A percentile compares a stretch with the other conserved stretches of the same genome.
phyloP scores from a whole-genome alignment of 148 eudicot genomes.

The Camellia granthamiana region DNA sequence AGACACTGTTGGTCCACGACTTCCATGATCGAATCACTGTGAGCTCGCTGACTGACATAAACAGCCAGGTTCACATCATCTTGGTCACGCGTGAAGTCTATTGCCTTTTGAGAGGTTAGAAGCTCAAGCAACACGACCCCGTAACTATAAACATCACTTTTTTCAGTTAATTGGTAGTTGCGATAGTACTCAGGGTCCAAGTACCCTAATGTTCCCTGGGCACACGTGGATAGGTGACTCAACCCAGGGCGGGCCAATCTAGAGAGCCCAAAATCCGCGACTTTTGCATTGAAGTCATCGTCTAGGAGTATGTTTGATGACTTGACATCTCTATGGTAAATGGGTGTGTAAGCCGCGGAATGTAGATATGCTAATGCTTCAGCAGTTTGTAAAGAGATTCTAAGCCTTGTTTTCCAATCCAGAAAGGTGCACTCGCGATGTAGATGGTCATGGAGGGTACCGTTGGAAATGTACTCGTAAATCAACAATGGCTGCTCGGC shows the following conservation, averaged over 20 bases:
- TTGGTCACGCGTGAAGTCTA: conserved; percentile 34
- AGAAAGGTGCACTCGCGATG: conserved; percentile 23
- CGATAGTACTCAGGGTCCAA: conserved; percentile 43
- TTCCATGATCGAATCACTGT: conserved; percentile 20
- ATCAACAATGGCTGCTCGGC: conserved; percentile 36
- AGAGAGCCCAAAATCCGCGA: conserved; percentile 39
- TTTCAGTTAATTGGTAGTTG: conserved; percentile 36
- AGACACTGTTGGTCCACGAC: conserved; percentile 30
- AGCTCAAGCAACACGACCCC: conserved; percentile 43
- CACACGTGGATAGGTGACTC: conserved; percentile 39
- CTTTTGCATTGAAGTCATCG: conserved; percentile 30
- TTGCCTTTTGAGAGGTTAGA: conserved; percentile 31
- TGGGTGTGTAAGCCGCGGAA: conserved; percentile 31
- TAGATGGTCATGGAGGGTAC: conserved; percentile 37
- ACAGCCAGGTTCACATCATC: conserved; percentile 35
- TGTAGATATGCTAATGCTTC: conserved; percentile 44
- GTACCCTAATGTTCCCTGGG: conserved; percentile 42
- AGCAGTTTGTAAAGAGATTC: conserved; percentile 36
- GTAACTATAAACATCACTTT: conserved; percentile 41
- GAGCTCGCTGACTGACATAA: conserved; percentile 26
- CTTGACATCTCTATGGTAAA: conserved; percentile 42
- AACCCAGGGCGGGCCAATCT: conserved; percentile 34
- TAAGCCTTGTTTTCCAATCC: conserved; percentile 31
- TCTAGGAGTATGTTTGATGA: conserved; percentile 44
- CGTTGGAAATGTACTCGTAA: conserved; percentile 39